Conservation (phyloP, 306 rosid species). For the Fragaria iinumae region DNA sequence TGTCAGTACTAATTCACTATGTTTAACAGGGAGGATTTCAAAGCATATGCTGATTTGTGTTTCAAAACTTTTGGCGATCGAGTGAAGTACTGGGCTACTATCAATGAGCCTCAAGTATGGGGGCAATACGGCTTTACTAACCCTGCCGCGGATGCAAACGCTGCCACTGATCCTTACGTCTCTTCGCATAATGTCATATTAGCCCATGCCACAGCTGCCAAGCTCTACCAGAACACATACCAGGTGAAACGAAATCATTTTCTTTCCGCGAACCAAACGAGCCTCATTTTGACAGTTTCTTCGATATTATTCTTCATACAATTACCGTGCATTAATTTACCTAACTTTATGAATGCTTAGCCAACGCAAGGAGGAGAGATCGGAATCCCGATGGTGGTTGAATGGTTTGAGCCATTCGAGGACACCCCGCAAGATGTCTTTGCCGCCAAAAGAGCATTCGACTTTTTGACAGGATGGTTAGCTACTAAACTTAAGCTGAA, state of each 20-base stretch:
- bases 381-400: background rate
- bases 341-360: background rate
- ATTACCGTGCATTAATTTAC: background rate
- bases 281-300: background rate
- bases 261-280: background rate
- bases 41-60: slow-evolving; percentile 8
- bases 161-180: background rate
- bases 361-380: slow-evolving; percentile 8
- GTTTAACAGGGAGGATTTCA: background rate
- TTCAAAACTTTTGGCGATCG: slow-evolving; percentile 7
- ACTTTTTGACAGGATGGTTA: background rate
- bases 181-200: background rate
- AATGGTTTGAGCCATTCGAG: slow-evolving; percentile 9
- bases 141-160: background rate
- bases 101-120: slow-evolving; percentile 9
- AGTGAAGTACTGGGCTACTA: slow-evolving; percentile 17
- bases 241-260: background rate
- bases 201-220: slow-evolving; percentile 10
- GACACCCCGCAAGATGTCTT: background rate
- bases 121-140: slow-evolving; percentile 1
- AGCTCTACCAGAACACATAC: background rate
- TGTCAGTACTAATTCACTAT: background rate
- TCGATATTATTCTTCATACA: background rate
- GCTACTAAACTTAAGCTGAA: background rate
- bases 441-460: background rate